Base-by-base conservation (phyloP, 805 yeast genomes). In the Nakazawaea molendinolei region DNA sequence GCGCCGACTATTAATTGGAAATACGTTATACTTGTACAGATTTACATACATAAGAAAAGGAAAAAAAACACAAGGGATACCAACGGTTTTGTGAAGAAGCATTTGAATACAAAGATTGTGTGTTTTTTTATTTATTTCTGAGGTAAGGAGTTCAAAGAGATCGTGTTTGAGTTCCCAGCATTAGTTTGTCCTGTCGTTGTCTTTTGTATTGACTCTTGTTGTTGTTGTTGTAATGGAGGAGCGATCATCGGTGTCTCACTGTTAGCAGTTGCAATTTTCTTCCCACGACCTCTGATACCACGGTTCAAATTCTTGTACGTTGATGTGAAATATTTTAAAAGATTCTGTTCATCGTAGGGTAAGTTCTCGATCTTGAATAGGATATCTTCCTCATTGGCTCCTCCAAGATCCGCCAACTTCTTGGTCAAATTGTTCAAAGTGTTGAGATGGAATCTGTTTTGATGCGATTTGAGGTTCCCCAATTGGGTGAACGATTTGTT, bases 381-480 rank as follows among this genome's bases (percentile, higher is more conserved):
- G 19, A 39, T 34, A 23, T 44, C 47, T 34, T 53, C 58, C 27
- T 42, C 49, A 19, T 32, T 28, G 12, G 37, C 36, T 3, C 73
- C 69, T 15, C 78, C 74, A 36, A 77, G 58, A 44, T 74, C 78
- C 1, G 90, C 87, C 43, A 83, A 58, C 46, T 68, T 74, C 40
- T 67, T 72, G 1, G 94, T 84, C 52, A 87, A 63, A 22, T 63
- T 64, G 45, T 76, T 76, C 44, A 90, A 65, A 0, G 94, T 79
- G 12, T 73, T 74, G 44, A 77, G 58, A 56, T 87, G 97, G 52
- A 87, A 86, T 48, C 89, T 69, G 58, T 89, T 90, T 53, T 89
- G 97, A 57, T 90, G 97, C 1, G 95, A 84, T 58, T 90, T 89
- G 65, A 89, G 69, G 52, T 89, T 89, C 3, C 97, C 97, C 48